Base-by-base conservation (phyloP, 1,284 basidiomycete species). In the Fomitopsis betulina region DNA sequence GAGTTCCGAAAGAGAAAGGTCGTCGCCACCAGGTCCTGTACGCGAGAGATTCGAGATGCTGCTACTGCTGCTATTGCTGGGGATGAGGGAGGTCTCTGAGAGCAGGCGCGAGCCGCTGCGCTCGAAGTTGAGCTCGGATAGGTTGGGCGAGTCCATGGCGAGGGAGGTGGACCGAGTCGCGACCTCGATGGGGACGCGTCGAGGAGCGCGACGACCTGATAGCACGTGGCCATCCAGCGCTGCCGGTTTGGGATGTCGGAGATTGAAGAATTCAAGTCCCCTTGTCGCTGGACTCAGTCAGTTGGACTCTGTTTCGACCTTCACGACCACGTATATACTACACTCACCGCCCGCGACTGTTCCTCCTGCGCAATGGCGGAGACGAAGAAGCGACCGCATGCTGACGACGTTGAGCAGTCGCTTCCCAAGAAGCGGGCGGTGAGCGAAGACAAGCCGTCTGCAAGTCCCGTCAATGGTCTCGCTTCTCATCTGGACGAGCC, bases 401-500 rank as follows among this genome's bases (percentile, higher is more conserved):
- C 74, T 60, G 84, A 86, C 59, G 82, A 85, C 63, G 77, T 70
- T 37, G 83, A 85, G 60, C 70, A 76, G 61, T 62, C 74, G 15
- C 73, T 78, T 17, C 68, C 81, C 19, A 91, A 91, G 79, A 92
- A 89, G 72, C 82, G 86, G 59, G 81, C 83, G 10, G 64, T 89
- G 33, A 76, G 80, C 40, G 80, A 78, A 62, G 72, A 77, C 43
- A 80, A 79, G 67, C 80, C 82, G 59, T 82, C 82, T 62, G 85
- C 87, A 37, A 66, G 72, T 53, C 78, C 77, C 66, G 73, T 81
- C 57, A 91, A 88, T 71, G 86, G 87, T 59, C 71, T 74, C 51
- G 63, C 65, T 38, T 63, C 73, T 43, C 79, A 81, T 56, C 72
- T 73, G 53, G 82, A 73, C 62, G 85, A 87, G 66, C 81, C 83